Evolutionary conservation across 768 basidiomycete genomes (phyloP).

Genomic region (Flagelloscypha sp.): DNA sequence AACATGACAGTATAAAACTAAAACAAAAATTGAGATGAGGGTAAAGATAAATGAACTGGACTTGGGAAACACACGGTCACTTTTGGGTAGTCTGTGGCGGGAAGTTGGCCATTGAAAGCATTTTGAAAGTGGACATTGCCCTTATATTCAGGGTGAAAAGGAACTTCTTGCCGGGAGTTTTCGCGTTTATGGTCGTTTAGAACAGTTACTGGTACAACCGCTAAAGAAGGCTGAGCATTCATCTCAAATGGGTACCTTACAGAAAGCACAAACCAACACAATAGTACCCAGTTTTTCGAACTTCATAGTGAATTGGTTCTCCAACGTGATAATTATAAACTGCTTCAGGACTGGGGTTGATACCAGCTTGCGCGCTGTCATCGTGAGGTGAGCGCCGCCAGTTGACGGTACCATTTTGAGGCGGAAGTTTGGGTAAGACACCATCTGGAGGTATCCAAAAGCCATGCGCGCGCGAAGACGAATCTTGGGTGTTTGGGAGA

Average conservation of each 20-base stretch:
- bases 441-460: constrained; percentile 57
- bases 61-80: constrained; percentile 57
- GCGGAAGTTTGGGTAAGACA: constrained; percentile 47
- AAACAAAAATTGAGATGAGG: constrained; percentile 3
- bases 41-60: neutral
- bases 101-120: constrained; percentile 77
- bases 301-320: constrained; percentile 73
- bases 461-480: constrained; percentile 15
- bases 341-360: constrained; percentile 43
- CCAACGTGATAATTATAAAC: constrained; percentile 43
- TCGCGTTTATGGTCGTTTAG: constrained; percentile 27
- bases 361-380: constrained; percentile 14
- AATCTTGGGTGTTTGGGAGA: constrained; percentile 33
- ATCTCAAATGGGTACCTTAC: neutral
- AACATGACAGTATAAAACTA: constrained; percentile 89
- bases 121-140: constrained; percentile 83
- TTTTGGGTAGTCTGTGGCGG: constrained; percentile 96
- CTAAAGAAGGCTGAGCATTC: constrained; percentile 26
- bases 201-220: constrained; percentile 85
- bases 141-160: constrained; percentile 67
- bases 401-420: constrained; percentile 39
- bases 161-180: constrained; percentile 40
- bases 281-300: constrained; percentile 88
- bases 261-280: constrained; percentile 66
- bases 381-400: constrained; percentile 30